phyloP scores from a whole-genome alignment of 2,329 filamentous ascomycete species.

The Neurospora sp. region DNA sequence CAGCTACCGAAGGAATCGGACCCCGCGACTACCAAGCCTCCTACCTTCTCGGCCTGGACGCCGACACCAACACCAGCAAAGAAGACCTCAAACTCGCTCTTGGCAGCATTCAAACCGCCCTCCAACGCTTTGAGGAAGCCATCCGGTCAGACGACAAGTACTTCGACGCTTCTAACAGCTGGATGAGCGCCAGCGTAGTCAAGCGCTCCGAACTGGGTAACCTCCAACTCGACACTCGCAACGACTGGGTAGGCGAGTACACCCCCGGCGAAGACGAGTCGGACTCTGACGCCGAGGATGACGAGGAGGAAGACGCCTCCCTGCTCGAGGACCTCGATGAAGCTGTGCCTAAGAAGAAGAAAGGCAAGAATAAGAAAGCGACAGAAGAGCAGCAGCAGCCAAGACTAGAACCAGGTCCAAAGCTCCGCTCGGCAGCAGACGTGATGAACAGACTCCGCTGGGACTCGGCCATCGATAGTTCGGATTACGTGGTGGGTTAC shows the following conservation, averaged over 20 bases:
- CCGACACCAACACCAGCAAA: constrained; percentile 19
- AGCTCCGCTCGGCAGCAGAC: constrained; percentile 46
- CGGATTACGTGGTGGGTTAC: constrained; percentile 49
- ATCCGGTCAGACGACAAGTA: constrained; percentile 36
- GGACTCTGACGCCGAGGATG: constrained; percentile 33
- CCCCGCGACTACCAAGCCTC: constrained; percentile 45
- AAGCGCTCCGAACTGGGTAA: constrained; percentile 26
- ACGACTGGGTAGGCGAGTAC: constrained; percentile 37
- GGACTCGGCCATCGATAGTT: constrained; percentile 42
- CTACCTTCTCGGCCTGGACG: constrained; percentile 50
- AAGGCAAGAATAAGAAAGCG: constrained; percentile 12
- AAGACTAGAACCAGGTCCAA: constrained; percentile 27
- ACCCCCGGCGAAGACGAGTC: constrained; percentile 27
- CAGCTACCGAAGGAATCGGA: constrained; percentile 4
- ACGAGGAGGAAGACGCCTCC: constrained; percentile 22
- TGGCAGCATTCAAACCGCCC: constrained; percentile 31
- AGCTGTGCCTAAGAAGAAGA: constrained; percentile 4
- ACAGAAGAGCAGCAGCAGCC: constrained; percentile 7
- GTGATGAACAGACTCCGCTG: constrained; percentile 50
- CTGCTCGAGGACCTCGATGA: constrained; percentile 7
- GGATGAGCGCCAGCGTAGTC: constrained; percentile 35
- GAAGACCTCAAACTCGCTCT: constrained; percentile 34
- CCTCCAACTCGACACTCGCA: constrained; percentile 34
- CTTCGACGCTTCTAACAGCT: constrained; percentile 38
- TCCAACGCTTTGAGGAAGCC: constrained; percentile 39